Percentiles rank a stretch among this genome's conserved stretches.
Conservation (phyloP, 179 eudicot species). For the Beta lomatogona region DNA sequence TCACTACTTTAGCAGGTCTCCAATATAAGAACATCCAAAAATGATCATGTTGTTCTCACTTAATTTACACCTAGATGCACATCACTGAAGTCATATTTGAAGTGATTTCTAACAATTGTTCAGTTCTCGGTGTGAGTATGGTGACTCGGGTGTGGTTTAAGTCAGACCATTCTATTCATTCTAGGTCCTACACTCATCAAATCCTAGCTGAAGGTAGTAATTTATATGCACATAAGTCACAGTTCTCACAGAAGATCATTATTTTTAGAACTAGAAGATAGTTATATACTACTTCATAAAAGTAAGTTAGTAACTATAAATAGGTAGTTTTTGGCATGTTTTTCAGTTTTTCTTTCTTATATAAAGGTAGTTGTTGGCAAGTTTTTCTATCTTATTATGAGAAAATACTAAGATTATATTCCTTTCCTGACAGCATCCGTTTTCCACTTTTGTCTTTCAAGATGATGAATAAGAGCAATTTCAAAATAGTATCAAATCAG, state of each 20-base stretch:
- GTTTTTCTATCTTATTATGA: not conserved
- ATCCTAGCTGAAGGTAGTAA: not conserved
- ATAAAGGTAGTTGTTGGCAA: not conserved
- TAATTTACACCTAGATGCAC: not conserved
- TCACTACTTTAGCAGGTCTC: not conserved
- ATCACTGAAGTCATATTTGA: no score
- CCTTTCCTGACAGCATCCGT: conserved; percentile 13
- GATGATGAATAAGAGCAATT: conserved; percentile 51
- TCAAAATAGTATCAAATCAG: conserved; percentile 38
- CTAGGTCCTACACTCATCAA: not conserved
- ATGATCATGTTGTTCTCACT: not conserved
- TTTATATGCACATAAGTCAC: not conserved
- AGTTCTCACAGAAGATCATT: no score
- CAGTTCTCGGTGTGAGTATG: not conserved
- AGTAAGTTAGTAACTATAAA: not conserved
- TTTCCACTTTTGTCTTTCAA: conserved; percentile 28
- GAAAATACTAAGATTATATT: conserved; percentile 15
- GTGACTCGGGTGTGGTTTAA: not conserved
- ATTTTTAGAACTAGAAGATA: not conserved
- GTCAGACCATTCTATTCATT: not conserved
- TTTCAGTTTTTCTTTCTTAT: not conserved
- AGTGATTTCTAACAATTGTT: not conserved
- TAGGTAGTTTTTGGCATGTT: no score
- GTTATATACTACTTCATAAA: not conserved
- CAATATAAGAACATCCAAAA: no score